Conservation (phyloP, 1,284 basidiomycete genomes). For the Rhodotorula mucilaginosa region DNA sequence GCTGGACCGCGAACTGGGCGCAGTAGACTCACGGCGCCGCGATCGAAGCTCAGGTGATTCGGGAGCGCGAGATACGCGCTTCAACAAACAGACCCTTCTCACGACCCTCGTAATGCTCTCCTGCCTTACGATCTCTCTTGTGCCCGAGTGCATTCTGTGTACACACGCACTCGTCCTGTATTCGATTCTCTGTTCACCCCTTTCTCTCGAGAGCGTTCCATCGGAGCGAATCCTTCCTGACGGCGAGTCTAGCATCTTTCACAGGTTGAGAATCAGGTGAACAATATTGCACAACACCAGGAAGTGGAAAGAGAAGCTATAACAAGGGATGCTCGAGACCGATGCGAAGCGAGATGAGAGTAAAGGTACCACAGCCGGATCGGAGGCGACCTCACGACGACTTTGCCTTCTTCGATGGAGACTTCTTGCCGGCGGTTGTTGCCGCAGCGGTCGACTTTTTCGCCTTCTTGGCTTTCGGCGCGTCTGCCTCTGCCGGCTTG, state of each 20-base stretch:
- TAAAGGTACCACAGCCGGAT: background rate
- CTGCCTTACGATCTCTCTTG: no score
- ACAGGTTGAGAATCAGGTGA: background rate
- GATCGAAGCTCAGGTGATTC: no score
- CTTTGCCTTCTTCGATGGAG: conserved; percentile 47
- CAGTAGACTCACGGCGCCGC: background rate
- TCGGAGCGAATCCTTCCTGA: no score
- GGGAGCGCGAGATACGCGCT: no score
- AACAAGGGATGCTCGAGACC: background rate
- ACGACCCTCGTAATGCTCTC: no score
- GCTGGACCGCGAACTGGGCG: conserved; percentile 24
- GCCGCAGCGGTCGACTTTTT: conserved; percentile 49
- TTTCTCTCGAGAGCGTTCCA: no score
- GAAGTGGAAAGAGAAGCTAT: no score
- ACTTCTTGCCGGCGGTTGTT: background rate
- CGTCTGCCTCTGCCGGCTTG: conserved; percentile 47
- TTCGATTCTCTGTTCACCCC: no score
- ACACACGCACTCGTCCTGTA: no score
- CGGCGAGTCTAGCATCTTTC: no score
- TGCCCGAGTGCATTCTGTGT: no score
- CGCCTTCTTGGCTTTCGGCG: conserved; percentile 60
- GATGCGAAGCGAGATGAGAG: background rate
- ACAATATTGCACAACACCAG: conserved; percentile 3
- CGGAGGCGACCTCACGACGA: background rate
- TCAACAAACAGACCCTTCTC: no score